These are phyloP conservation scores for Gastrodia elata DNA, from an alignment of 106 monocot genomes.

Conservation along the genomic window DNA sequence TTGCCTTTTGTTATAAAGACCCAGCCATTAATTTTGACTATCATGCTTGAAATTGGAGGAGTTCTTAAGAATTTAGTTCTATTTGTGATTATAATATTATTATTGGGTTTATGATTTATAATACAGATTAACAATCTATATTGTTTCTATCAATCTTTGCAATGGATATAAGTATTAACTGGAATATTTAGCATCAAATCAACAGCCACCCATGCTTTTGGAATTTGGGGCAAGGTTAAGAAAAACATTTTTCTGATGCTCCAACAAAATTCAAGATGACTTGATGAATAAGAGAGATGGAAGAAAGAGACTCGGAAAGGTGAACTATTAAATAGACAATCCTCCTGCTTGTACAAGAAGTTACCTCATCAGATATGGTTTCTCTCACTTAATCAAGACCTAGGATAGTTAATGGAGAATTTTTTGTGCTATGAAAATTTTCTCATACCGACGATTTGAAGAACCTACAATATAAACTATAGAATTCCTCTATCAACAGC, in stretches of 20 bases:
- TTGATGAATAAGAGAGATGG: neutral
- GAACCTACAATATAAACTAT: neutral
- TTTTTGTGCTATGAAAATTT: neutral
- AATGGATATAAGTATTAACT: neutral
- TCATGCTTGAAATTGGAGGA: neutral
- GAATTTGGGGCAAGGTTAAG: neutral
- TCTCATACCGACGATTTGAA: neutral
- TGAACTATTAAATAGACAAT: neutral
- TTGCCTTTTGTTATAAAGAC: neutral
- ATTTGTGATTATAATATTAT: neutral
- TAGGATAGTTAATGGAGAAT: neutral
- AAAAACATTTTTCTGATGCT: neutral
- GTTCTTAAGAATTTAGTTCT: neutral
- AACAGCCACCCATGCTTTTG: neutral
- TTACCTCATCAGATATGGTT: neutral
- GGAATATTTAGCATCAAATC: too few species aligned
- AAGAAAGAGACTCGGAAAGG: neutral
- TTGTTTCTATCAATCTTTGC: neutral
- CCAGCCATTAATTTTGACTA: neutral
- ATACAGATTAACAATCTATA: neutral
- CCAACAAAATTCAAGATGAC: neutral
- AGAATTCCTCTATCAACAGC: neutral
- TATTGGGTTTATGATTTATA: neutral
- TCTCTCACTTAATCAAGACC: neutral
- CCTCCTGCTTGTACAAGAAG: neutral